These are phyloP conservation scores for Paramecium sexaurelia DNA, from an alignment of 73 alveolate species.

Conservation along the genomic window DNA sequence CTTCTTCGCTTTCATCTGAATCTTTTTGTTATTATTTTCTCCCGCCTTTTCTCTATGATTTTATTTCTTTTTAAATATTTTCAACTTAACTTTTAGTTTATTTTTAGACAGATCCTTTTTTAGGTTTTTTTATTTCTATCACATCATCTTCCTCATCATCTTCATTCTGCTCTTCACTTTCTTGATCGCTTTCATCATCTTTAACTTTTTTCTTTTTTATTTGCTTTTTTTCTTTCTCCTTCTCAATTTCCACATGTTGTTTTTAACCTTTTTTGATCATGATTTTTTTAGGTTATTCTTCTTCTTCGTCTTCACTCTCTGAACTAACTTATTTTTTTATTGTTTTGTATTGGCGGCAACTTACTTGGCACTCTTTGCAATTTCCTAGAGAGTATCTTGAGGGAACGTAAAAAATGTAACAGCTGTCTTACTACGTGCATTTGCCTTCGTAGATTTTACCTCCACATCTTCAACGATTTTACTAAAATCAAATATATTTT, in stretches of 20 bases:
- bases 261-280: not conserved
- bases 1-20: not conserved
- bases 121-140: not conserved
- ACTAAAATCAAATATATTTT: not conserved
- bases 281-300: not conserved
- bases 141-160: not conserved
- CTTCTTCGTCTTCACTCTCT: not conserved
- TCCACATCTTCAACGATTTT: conserved; percentile 16
- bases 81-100: not conserved
- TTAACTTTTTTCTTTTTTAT: not conserved
- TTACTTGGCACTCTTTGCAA: not conserved
- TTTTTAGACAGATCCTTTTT: not conserved
- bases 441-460: not conserved
- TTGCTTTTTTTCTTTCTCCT: not conserved
- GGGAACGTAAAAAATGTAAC: conserved; percentile 4
- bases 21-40: not conserved
- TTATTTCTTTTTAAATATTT: not conserved
- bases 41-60: not conserved
- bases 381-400: not conserved
- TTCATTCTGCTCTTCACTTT: not conserved
- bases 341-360: conserved; percentile 47
- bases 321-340: not conserved
- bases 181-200: not conserved
- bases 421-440: not conserved
- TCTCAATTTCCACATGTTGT: not conserved